These are phyloP conservation scores for Akanthomyces lecanii DNA, from an alignment of 2,329 filamentous ascomycete species.

Conservation along the genomic window DNA sequence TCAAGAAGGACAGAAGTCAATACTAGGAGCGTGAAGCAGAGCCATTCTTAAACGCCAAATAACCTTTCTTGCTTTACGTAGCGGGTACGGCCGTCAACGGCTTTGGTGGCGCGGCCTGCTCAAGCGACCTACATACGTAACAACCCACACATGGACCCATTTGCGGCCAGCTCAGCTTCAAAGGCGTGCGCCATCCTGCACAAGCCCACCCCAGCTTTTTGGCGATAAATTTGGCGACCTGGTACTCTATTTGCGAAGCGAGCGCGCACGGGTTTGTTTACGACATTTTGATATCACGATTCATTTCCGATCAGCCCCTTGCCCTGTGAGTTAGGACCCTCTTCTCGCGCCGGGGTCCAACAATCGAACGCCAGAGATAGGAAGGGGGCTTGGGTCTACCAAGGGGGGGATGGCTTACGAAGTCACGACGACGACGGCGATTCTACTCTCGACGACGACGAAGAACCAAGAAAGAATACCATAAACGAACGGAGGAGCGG, in stretches of 20 bases:
- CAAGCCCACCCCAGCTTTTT: constrained; percentile 9
- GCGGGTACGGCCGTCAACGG: background rate
- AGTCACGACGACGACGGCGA: constrained; percentile 2
- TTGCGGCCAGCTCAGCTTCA: constrained; percentile 11
- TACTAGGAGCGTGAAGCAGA: too few species aligned
- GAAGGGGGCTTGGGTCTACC: background rate
- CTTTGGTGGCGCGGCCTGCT: background rate
- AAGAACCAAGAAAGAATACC: background rate
- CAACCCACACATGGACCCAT: background rate
- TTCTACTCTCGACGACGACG: background rate
- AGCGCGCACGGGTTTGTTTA: background rate
- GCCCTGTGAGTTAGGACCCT: background rate
- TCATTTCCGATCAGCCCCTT: background rate
- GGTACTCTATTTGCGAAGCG: background rate
- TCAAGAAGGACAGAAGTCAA: too few species aligned
- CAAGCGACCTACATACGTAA: background rate
- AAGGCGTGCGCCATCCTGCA: constrained; percentile 9
- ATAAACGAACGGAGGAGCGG: background rate
- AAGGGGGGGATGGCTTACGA: constrained; percentile 5
- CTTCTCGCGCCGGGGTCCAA: background rate
- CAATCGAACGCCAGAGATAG: background rate
- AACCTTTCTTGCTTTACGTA: too few species aligned
- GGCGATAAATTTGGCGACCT: background rate
- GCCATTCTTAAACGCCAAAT: too few species aligned
- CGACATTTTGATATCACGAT: background rate